phyloP scores from a whole-genome alignment of 2,329 filamentous ascomycete species.

The Thielaviopsis ethacetica region DNA sequence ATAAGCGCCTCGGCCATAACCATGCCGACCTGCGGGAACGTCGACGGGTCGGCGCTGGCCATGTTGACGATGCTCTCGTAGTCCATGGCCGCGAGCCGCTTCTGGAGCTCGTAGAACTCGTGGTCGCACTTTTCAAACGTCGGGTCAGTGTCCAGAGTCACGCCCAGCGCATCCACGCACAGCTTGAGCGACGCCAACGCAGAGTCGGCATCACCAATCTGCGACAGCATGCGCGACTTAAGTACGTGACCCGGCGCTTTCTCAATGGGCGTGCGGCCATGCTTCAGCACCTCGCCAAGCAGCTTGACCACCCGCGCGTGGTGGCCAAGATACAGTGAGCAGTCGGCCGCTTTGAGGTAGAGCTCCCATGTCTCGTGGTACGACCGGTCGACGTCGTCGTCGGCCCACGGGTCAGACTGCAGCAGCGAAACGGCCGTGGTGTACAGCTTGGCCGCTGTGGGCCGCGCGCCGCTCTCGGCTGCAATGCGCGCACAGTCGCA shows the following conservation, averaged over 20 bases:
- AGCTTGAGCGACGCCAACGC: conserved; percentile 56
- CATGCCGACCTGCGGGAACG: conserved; percentile 47
- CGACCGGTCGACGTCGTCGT: conserved; percentile 50
- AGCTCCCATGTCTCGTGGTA: conserved; percentile 77
- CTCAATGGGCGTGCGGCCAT: conserved; percentile 57
- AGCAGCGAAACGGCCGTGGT: conserved; percentile 61
- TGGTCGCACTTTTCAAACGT: conserved; percentile 63
- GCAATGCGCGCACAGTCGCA: conserved; percentile 65
- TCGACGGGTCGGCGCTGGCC: conserved; percentile 26
- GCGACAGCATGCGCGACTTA: conserved; percentile 61
- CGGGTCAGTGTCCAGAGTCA: conserved; percentile 47
- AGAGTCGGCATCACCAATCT: conserved; percentile 52
- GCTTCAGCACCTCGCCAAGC: conserved; percentile 52
- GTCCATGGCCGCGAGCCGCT: conserved; percentile 42
- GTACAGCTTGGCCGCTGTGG: conserved; percentile 72
- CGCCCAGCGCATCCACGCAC: conserved; percentile 53
- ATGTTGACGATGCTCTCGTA: conserved; percentile 24
- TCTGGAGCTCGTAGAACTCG: conserved; percentile 49
- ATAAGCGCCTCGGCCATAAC: conserved; percentile 54
- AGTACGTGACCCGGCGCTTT: conserved; percentile 74
- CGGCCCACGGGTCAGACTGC: conserved; percentile 63
- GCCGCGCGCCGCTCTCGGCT: conserved; percentile 65
- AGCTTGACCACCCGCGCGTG: conserved; percentile 49
- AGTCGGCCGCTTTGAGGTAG: conserved; percentile 65
- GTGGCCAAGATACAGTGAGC: conserved; percentile 63